Base-by-base conservation (phyloP, 139 green algal genomes). In the Deuterostichococcus epilithicus region DNA sequence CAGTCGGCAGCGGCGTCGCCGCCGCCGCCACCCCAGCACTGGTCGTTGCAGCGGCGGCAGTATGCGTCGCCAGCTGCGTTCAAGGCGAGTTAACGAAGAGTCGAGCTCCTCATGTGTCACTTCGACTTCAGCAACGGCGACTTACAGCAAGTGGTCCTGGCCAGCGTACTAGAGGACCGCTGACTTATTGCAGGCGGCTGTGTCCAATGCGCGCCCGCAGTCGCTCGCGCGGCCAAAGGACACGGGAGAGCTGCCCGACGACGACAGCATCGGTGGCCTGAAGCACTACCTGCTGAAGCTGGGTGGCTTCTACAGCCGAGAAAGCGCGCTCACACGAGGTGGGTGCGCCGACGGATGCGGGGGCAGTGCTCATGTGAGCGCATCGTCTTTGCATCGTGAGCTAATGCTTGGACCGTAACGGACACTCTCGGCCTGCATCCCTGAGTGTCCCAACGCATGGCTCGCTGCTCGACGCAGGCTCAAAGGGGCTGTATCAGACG, bases 261-360 rank as follows among this genome's bases (percentile, higher is more conserved):
- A 78, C 18, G n/a, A 72, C 2, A 83, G 39, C 58, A 71, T 72
- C 20, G 52, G 52, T 3, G 3, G 18, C 5, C 68, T 82, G 25
- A 65, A 45, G 52, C 69, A 76, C 8, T 69, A 45, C 13, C 32
- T 86, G 77, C 77, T 89, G 26, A 77, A 25, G 28, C 47, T 88
- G 5, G 74, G 72, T 38, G 86, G 86, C 1, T 90, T 80, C 44
- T 90, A 90, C 73, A 81, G 52, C 23, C 71, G 60, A 52, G 83
- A 90, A 34, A 85, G 76, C 72, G 68, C 38, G 4, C 70, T 78
- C 10, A 78, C 89, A 52, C 74, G 79, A 34, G 79, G 75, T 80
- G 60, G 3, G n/a, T 37, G 28, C 63, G 25, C 13, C 45, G 18
- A 18, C 45, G 45, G 15, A 25, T 33, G 2, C 18, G 37, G 18